These are phyloP conservation scores for Discostella stelligeroides DNA, from an alignment of 108 stramenopile genomes.

Conservation along the genomic window DNA sequence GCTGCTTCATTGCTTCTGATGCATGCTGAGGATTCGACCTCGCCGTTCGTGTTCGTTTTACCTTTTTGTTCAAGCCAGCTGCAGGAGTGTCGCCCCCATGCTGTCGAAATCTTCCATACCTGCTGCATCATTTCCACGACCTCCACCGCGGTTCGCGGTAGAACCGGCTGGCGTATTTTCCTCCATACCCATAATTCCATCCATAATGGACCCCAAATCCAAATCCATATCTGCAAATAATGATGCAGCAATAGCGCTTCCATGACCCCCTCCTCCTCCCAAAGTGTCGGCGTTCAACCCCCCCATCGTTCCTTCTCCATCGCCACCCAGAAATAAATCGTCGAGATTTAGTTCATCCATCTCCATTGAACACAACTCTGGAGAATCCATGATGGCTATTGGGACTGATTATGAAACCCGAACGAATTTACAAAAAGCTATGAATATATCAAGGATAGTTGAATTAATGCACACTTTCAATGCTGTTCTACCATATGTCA, in stretches of 20 bases:
- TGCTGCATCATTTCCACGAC: neutral
- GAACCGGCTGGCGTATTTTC: neutral
- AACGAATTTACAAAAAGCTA: no score
- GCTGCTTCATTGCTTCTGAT: neutral
- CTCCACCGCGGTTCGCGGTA: neutral
- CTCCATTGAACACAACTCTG: no score
- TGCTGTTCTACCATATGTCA: no score
- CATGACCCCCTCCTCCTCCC: neutral
- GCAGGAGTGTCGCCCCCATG: neutral
- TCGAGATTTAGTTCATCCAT: conserved; percentile 39
- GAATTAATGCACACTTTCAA: no score
- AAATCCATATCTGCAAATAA: conserved; percentile 42
- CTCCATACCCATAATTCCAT: conserved; percentile 22
- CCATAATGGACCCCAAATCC: conserved; percentile 38
- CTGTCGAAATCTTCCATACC: neutral
- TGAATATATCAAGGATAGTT: no score
- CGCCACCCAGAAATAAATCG: conserved; percentile 35
- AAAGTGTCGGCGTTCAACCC: no score
- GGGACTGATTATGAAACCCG: no score
- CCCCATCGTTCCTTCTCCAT: neutral
- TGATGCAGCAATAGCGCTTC: conserved; percentile 6
- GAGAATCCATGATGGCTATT: no score
- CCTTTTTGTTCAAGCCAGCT: no score
- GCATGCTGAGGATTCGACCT: conserved; percentile 14
- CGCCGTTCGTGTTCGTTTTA: conserved; percentile 6